These are phyloP conservation scores for Phoenix dactylifera DNA, from an alignment of 176 grass and related monocot genomes.

Conservation along the genomic window DNA sequence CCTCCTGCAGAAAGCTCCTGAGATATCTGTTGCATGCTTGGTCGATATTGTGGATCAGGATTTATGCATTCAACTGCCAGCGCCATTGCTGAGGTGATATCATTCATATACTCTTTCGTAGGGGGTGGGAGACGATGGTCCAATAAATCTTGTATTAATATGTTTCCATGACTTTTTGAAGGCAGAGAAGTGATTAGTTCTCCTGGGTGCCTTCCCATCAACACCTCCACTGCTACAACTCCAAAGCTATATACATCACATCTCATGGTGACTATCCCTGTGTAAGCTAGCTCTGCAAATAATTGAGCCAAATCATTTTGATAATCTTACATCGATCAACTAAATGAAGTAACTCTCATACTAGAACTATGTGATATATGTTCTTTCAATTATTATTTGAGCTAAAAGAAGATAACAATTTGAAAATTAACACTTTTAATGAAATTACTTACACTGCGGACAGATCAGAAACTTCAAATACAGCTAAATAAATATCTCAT, in stretches of 20 bases:
- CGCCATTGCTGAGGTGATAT: background rate
- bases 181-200: background rate
- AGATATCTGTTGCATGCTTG: background rate
- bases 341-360: no score
- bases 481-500: no score
- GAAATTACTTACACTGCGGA: no score
- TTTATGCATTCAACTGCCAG: background rate
- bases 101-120: background rate
- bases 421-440: no score
- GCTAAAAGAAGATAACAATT: no score
- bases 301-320: no score
- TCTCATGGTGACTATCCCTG: background rate
- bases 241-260: constrained; percentile 9
- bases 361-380: no score
- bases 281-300: constrained; percentile 7
- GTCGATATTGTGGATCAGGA: background rate
- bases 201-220: constrained; percentile 2
- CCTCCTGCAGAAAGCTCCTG: background rate
- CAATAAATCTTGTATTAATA: background rate
- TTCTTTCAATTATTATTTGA: no score
- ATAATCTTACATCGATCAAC: no score
- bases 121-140: background rate
- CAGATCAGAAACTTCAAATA: no score
- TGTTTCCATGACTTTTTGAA: background rate
- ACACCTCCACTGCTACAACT: background rate